These are phyloP conservation scores for Mycotypha africana DNA, from an alignment of 371 early-diverging fungal species.

Conservation along the genomic window DNA sequence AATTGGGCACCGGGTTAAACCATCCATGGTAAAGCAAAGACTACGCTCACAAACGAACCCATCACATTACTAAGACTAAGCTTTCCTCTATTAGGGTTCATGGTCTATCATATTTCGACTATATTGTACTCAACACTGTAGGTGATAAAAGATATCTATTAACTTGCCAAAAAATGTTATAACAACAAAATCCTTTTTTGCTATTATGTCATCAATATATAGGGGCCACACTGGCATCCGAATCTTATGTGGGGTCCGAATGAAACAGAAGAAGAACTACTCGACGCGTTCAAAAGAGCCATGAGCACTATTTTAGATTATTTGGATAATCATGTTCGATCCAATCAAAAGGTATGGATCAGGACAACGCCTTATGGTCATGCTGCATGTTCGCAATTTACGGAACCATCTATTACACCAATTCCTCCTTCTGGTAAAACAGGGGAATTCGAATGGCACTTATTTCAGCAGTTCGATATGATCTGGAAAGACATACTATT, in stretches of 20 bases:
- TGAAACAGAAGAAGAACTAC: slow-evolving; percentile 25
- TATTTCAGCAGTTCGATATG: slow-evolving; percentile 32
- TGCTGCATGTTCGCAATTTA: slow-evolving; percentile 32
- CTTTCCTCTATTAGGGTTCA: slow-evolving; percentile 42
- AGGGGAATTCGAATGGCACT: slow-evolving; percentile 45
- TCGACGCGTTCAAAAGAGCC: slow-evolving; percentile 28
- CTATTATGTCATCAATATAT: neutral
- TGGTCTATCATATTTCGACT: slow-evolving; percentile 29
- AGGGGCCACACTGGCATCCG: slow-evolving; percentile 46
- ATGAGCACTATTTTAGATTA: slow-evolving; percentile 25
- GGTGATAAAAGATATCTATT: too few species aligned
- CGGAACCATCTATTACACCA: slow-evolving; percentile 22
- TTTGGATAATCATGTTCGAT: slow-evolving; percentile 17
- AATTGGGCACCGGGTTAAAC: slow-evolving; percentile 38
- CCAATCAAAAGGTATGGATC: slow-evolving; percentile 36
- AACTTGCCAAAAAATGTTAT: neutral
- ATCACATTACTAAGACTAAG: too few species aligned
- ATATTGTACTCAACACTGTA: slow-evolving; percentile 43
- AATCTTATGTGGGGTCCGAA: slow-evolving; percentile 31
- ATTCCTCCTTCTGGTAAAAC: slow-evolving; percentile 24
- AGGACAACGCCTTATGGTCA: slow-evolving; percentile 46
- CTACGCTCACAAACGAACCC: too few species aligned
- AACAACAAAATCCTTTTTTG: neutral
- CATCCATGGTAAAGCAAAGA: slow-evolving; percentile 31
- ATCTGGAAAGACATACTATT: slow-evolving; percentile 35